Conservation (phyloP, 805 yeast genomes). For the Naumovozyma castellii region DNA sequence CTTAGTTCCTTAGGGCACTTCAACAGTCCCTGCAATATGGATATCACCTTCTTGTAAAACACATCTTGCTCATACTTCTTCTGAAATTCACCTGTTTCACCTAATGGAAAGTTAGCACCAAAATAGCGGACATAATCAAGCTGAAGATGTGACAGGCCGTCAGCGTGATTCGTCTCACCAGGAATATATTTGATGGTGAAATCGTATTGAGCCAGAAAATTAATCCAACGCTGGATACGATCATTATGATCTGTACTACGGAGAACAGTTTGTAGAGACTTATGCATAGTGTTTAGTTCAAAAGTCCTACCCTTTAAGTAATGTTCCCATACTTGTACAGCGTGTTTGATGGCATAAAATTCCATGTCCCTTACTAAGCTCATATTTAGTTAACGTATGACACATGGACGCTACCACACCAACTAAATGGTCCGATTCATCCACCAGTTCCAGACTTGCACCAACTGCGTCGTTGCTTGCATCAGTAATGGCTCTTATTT, state of each 20-base stretch:
- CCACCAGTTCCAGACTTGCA: slow-evolving; percentile 1
- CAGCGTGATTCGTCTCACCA: not conserved
- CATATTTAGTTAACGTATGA: not conserved
- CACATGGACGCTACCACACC: slow-evolving; percentile 1
- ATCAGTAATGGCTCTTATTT: not conserved
- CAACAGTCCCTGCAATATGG: not conserved
- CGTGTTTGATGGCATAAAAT: not conserved
- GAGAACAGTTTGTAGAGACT: not conserved
- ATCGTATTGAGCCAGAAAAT: not conserved
- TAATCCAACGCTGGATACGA: not conserved
- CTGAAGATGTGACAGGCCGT: not conserved
- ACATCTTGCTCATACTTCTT: not conserved
- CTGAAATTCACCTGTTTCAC: not conserved
- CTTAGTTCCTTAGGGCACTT: too few relatives aligned
- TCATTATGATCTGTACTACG: not conserved
- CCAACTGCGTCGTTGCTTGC: not conserved
- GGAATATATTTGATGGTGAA: not conserved
- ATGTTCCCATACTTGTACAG: not conserved
- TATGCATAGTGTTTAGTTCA: not conserved
- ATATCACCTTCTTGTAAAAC: not conserved
- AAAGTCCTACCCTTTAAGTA: slow-evolving; percentile 1
- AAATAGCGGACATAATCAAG: not conserved
- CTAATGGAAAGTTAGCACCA: not conserved
- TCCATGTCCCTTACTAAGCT: not conserved
- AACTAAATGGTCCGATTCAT: not conserved